Base-by-base conservation (phyloP, 495 filamentous ascomycete species). In the Elasticomyces elasticus region DNA sequence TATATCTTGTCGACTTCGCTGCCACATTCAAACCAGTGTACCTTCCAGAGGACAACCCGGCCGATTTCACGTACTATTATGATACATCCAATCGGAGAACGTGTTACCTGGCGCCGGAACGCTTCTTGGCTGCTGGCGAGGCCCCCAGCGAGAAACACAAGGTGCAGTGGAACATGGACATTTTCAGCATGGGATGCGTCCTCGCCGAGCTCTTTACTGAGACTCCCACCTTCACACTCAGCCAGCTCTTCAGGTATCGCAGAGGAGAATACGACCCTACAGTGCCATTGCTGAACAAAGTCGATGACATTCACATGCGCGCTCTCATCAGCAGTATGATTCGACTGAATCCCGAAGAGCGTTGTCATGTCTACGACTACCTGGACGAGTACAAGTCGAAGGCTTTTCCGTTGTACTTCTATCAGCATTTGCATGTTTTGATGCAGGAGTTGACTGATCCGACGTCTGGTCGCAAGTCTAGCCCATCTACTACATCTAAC, bases 141-240 rank as follows among this genome's bases (percentile, higher is more conserved):
- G 76, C 81, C 45, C 73, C 47, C 26, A 55, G 76, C 7, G 81
- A 75, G 49, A 73, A 84, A 19, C 79, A 77, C 22, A 76, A 77
- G 54, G 73, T 89, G 40, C 88, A 84, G 35, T 95, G 92, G 89
- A 89, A 89, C 33, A 99, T 99, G 94, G 94, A 99, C 66, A 85
- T 99, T 25, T 99, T 99, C 71, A 96, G 92, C 70, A 85, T 83
- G 31, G 92, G 92, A 10, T 99, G 94, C 64, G 94, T 97, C 20
- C 95, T 99, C 62, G 94, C 94, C 3, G 94, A 99, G 67, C 74
- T 99, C 2, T 97, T 97, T 59, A 77, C 95, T n/a, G 94, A 99
- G 67, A 76, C 87, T 0, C 89, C 91, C 1, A 89, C 97, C 27
- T 97, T 99, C 69, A 89, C 77, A 27, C 72, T 97, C 17, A 90